Evolutionary conservation across 106 monocot genomes (phyloP).

Genomic region (Dendrobium huoshanense): DNA sequence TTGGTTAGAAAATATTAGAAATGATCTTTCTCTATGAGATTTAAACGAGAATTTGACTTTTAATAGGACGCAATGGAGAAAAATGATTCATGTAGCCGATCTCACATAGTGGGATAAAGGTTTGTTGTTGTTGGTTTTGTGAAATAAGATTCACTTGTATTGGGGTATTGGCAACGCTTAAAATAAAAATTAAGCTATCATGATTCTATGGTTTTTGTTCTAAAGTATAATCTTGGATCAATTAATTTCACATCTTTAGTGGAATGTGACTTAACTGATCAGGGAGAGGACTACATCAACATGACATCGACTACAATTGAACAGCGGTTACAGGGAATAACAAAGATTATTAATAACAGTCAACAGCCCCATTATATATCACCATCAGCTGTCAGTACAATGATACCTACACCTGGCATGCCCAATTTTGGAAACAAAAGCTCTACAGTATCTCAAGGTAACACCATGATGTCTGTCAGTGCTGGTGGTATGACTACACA

Average conservation of each 20-base stretch:
- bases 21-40: too few relatives aligned
- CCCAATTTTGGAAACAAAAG: conserved; percentile 30
- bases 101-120: too few relatives aligned
- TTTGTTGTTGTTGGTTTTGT: background rate
- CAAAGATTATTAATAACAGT: conserved; percentile 31
- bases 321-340: conserved; percentile 32
- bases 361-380: conserved; percentile 32
- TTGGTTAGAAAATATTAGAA: too few relatives aligned
- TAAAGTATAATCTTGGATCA: background rate
- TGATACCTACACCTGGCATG: conserved; percentile 95
- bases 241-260: background rate
- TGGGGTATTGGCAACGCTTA: background rate
- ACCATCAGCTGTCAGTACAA: conserved; percentile 42
- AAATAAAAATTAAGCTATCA: background rate
- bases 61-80: too few relatives aligned
- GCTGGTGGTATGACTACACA: conserved; percentile 27
- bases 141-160: background rate
- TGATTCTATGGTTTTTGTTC: background rate
- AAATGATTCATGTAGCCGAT: too few relatives aligned
- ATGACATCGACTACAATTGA: conserved; percentile 47
- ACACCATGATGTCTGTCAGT: conserved; percentile 15
- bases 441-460: conserved; percentile 20
- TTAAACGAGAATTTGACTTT: too few relatives aligned
- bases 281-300: conserved; percentile 67
- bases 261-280: background rate